These are phyloP conservation scores for Phytophthora syringae DNA, from an alignment of 352 stramenopile species.

Conservation along the genomic window DNA sequence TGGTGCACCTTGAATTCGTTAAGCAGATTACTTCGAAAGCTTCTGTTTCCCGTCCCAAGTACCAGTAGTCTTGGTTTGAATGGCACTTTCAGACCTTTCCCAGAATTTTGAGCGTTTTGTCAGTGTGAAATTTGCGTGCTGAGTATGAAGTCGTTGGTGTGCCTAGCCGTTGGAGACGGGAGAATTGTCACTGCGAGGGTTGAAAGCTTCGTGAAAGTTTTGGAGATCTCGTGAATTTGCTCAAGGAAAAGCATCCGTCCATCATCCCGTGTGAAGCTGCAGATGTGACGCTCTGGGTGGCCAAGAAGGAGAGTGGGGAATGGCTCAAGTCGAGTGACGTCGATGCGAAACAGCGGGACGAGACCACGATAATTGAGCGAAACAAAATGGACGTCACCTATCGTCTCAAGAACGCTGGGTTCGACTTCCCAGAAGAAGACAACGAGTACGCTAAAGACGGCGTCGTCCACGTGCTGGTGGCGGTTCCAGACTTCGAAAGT, in stretches of 20 bases:
- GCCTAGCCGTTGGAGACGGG: background rate
- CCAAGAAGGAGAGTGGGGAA: background rate
- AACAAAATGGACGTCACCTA: constrained; percentile 1
- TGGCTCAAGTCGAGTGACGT: background rate
- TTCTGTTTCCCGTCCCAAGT: too few relatives aligned
- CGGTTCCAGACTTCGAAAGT: background rate
- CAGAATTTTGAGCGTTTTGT: too few relatives aligned
- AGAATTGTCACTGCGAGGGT: background rate
- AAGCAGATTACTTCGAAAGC: too few relatives aligned
- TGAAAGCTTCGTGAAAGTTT: background rate
- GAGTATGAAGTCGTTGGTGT: constrained; percentile 2
- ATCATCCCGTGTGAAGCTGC: background rate
- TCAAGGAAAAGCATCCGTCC: constrained; percentile 1
- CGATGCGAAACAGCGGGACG: background rate
- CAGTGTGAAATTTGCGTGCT: background rate
- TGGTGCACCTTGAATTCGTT: too few relatives aligned
- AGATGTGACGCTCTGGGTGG: constrained; percentile 1
- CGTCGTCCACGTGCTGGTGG: background rate
- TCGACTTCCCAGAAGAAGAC: background rate
- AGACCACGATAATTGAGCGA: background rate
- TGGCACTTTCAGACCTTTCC: too few relatives aligned
- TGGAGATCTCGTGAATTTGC: background rate
- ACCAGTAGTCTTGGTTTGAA: too few relatives aligned
- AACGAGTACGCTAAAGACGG: background rate
- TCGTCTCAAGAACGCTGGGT: background rate